These are phyloP conservation scores for Gossypium anomalum DNA, from an alignment of 345 rosid species.

Conservation along the genomic window DNA sequence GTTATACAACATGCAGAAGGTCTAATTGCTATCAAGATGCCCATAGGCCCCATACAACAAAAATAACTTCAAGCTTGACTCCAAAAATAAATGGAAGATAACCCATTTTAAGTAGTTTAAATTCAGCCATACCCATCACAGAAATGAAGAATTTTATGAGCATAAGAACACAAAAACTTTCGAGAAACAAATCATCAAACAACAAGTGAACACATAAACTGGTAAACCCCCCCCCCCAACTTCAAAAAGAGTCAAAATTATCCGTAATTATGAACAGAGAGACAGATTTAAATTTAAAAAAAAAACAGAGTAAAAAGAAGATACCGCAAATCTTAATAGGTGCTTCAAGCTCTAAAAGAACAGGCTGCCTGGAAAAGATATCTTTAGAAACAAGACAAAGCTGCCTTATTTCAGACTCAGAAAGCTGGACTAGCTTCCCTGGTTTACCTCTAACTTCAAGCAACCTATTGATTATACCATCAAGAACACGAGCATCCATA, in stretches of 20 bases:
- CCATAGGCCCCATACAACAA: no score
- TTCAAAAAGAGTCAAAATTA: not conserved
- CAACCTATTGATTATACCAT: slow-evolving; percentile 48
- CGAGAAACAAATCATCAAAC: not conserved
- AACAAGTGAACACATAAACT: not conserved
- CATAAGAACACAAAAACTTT: not conserved
- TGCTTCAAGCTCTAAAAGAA: slow-evolving; percentile 53
- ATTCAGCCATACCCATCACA: not conserved
- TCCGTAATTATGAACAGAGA: not conserved
- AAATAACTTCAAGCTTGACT: not conserved
- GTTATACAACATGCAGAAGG: no score
- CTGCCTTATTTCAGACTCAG: slow-evolving; percentile 53
- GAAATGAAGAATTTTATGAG: not conserved
- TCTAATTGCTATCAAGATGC: no score
- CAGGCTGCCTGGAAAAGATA: slow-evolving; percentile 49
- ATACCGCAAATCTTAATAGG: slow-evolving; percentile 65
- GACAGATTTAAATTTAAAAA: not conserved
- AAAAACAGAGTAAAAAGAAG: not conserved
- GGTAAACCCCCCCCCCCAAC: not conserved
- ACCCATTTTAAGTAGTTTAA: not conserved
- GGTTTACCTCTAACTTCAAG: slow-evolving; percentile 50
- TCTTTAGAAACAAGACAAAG: slow-evolving; percentile 46
- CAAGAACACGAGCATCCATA: slow-evolving; percentile 44
- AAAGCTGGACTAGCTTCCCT: slow-evolving; percentile 50
- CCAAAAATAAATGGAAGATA: not conserved